Evolutionary conservation across 306 rosid species (phyloP), one percentile per base, ranked within the genome.

Genomic region (Biancaea sappan): DNA sequence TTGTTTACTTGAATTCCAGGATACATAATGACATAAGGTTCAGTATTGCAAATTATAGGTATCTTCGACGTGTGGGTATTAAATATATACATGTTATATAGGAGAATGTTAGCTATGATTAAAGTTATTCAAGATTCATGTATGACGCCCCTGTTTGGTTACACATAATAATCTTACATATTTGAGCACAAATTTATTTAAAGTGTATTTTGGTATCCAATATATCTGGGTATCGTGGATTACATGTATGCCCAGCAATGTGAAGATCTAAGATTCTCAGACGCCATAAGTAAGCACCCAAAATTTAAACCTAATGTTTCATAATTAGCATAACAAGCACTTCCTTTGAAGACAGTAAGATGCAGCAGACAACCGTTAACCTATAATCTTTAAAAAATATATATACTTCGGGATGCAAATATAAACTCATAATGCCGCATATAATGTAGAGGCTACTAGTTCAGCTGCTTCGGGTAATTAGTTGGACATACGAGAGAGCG

Each of bases 91-190:
- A 77, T 37, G 19, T 12, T 0, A 58, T 26, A 71, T 11, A 7
- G n/a, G 38, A 61, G 24, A 37, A 54, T 72, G 38, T 37, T 64
- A 2, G 18, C 57, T 38, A 38, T 56, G 24, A 65, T 19, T 41
- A 68, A 51, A 69, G 43, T 52, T 37, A 37, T 52, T 63, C 62
- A 57, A 50, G 21, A 63, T 34, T 47, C 44, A 50, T 46, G 21
- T 21, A 26, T 7, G 19, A 52, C 24, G 54, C 40, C 47, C n/a
- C 21, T 34, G 40, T 4, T 12, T 2, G 38, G 34, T 37, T 69
- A 18, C 22, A 28, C 15, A 53, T 37, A 13, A 31, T 48, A 60
- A 70, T 44, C 37, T 37, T 13, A 40, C 16, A 44, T 66, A 9
- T 44, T 14, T 22, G 29, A 46, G 25, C 19, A 67, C 58, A 37